A percentile compares a stretch with the other conserved stretches of the same genome.
phyloP scores from a whole-genome alignment of 352 stramenopile species.

The Phytophthora hybrid region DNA sequence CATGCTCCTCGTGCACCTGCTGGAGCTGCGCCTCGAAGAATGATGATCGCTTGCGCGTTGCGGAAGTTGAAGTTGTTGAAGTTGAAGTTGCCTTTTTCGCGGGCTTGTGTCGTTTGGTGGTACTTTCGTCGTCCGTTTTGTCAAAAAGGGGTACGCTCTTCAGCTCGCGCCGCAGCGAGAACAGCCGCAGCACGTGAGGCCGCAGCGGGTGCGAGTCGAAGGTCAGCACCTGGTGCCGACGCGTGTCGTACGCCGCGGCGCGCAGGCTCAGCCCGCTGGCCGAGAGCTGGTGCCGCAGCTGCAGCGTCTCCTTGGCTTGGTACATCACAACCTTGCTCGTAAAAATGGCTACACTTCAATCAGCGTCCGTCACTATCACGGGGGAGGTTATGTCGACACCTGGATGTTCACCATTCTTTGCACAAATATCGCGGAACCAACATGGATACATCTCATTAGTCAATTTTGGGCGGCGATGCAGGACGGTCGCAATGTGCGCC shows the following conservation, averaged over 20 bases:
- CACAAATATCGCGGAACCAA: not conserved
- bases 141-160: conserved; percentile 64
- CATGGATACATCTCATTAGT: conserved; percentile 24
- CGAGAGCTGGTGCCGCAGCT: conserved; percentile 78
- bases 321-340: not conserved
- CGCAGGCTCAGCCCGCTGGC: conserved; percentile 63
- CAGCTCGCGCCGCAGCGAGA: conserved; percentile 79
- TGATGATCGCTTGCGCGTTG: conserved; percentile 13
- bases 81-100: conserved; percentile 5
- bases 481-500: not conserved
- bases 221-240: conserved; percentile 73
- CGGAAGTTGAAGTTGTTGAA: not conserved
- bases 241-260: conserved; percentile 69
- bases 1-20: conserved; percentile 13
- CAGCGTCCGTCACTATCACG: too few species aligned
- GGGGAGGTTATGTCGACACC: too few species aligned
- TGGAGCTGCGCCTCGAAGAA: conserved; percentile 32
- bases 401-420: too few species aligned
- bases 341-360: conserved; percentile 18
- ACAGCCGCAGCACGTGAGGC: conserved; percentile 69
- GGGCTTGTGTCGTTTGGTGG: not conserved
- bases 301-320: conserved; percentile 59
- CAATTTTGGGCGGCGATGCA: conserved; percentile 16
- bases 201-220: conserved; percentile 58
- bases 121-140: conserved; percentile 1